These are phyloP conservation scores for Tylopilus rubrobrunneus DNA, from an alignment of 768 basidiomycete species.

Conservation along the genomic window DNA sequence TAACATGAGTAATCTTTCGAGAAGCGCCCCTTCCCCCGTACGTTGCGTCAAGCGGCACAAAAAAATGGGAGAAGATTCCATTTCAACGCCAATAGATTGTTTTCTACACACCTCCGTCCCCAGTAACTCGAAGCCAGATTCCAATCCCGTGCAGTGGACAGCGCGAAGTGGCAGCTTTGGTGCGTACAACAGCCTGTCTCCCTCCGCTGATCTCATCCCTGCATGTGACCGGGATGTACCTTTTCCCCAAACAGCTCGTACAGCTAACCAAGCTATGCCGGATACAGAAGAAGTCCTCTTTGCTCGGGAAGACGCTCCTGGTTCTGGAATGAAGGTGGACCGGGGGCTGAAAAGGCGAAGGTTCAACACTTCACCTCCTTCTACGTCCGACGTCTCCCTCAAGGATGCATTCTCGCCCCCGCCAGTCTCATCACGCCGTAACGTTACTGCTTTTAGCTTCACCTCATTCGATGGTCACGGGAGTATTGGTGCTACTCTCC, in stretches of 20 bases:
- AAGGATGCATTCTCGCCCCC: too few species aligned
- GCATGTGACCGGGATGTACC: background rate
- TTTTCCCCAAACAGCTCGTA: background rate
- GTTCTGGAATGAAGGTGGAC: background rate
- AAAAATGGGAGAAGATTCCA: background rate
- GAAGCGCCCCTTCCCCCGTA: background rate
- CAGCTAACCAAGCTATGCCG: slow-evolving; percentile 3
- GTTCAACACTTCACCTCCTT: background rate
- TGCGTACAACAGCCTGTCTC: too few species aligned
- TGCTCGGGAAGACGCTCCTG: background rate
- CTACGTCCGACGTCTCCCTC: too few species aligned
- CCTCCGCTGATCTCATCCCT: slow-evolving; percentile 6
- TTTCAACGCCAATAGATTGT: background rate
- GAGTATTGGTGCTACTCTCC: too few species aligned
- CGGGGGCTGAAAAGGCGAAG: background rate
- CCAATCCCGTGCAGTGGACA: background rate
- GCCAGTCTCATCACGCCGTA: too few species aligned
- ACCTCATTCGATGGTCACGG: too few species aligned
- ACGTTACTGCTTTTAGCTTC: too few species aligned
- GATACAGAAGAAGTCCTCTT: background rate
- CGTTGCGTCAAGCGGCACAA: slow-evolving; percentile 7
- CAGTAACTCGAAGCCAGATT: background rate
- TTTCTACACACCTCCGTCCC: background rate
- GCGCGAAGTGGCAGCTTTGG: slow-evolving; percentile 1
- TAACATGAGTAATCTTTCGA: background rate